Conservation (phyloP, 2,329 filamentous ascomycete genomes). For the Colletotrichum camelliae region DNA sequence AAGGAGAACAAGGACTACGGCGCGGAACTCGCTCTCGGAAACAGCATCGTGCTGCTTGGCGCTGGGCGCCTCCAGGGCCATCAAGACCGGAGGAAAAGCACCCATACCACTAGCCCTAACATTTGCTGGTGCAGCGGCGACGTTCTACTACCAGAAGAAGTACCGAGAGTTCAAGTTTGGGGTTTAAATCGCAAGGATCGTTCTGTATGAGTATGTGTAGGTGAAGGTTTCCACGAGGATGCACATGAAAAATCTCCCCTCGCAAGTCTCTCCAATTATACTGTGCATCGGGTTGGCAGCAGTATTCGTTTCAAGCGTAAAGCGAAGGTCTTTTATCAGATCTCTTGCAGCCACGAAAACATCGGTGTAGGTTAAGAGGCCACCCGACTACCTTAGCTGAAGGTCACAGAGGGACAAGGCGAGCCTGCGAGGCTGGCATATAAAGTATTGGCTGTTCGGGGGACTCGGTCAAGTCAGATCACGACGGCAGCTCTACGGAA, state of each 20-base stretch:
- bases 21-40: slow-evolving; percentile 44
- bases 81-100: slow-evolving; percentile 42
- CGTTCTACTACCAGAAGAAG: slow-evolving; percentile 48
- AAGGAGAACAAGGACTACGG: slow-evolving; percentile 48
- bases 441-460: background rate
- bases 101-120: slow-evolving; percentile 40
- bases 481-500: background rate
- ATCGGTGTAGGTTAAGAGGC: background rate
- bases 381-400: background rate
- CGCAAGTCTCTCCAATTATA: background rate
- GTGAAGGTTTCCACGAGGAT: background rate
- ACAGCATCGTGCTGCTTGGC: slow-evolving; percentile 40
- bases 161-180: slow-evolving; percentile 44
- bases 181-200: slow-evolving; percentile 26
- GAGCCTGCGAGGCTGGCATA: background rate
- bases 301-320: background rate
- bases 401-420: background rate
- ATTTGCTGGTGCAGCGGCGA: slow-evolving; percentile 38
- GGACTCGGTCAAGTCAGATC: background rate
- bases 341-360: background rate
- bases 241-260: background rate
- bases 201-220: background rate
- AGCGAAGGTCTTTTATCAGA: background rate
- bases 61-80: slow-evolving; percentile 42
- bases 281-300: background rate